Base-by-base conservation (phyloP, 352 stramenopile genomes). In the Globisporangium cederbergense region DNA sequence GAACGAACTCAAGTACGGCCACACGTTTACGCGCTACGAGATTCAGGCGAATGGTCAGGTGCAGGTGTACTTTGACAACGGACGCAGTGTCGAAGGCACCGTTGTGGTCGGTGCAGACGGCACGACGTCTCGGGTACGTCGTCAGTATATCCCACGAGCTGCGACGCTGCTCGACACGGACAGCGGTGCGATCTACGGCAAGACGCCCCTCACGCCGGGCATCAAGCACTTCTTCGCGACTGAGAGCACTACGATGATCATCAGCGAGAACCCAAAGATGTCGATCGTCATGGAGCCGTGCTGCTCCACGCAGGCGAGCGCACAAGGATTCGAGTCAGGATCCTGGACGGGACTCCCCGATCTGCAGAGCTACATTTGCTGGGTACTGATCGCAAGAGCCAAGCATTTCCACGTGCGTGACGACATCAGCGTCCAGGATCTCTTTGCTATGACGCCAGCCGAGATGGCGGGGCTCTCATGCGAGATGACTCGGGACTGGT, bases 181-280 rank as follows among this genome's bases (percentile, higher is more conserved):
- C 52, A 79, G 77, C 16, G 73, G 76, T 0, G 81, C 77, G 14
- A 88, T 90, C 60, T 90, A 90, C 67, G 81, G 81, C 49, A 90
- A 88, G 67, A 88, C 81, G 7, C 67, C 72, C 0, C 55, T 88
- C 32, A 78, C 77, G 2, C 70, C 77, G 0, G 77, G 78, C 51
- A 71, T 90, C n/a, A 73, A 86, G 53, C 65, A 50, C 58, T 79
- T 76, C 56, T 78, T 88, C 42, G 63, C 78, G 16, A 74, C 70
- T 1, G 67, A 76, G n/a, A 69, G 70, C 56, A 90, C 72, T 22
- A 88, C 79, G 0, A 67, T 88, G 57, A 61, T 88, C n/a, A 70
- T 75, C 42, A 76, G 72, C 57, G 65, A 81, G 11, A 50, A 73
- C n/a, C 81, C 77, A 0, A 71, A 64, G 52, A 87, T 88, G 77